phyloP scores from a whole-genome alignment of 2,329 filamentous ascomycete species.

The Colletotrichum liriopes region DNA sequence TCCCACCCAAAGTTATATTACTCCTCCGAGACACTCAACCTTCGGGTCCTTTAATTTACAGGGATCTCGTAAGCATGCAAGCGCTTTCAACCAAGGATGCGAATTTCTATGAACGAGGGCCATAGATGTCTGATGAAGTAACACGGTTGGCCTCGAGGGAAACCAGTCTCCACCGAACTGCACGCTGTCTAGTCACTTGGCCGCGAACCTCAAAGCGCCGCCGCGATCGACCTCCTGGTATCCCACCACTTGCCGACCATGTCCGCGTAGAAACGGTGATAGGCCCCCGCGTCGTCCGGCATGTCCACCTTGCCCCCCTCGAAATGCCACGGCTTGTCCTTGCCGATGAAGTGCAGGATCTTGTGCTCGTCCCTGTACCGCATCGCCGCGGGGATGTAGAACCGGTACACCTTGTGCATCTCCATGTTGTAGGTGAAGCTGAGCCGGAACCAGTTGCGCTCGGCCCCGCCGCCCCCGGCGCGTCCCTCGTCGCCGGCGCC shows the following conservation, averaged over 20 bases:
- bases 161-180: too few relatives aligned
- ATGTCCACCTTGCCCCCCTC: conserved; percentile 44
- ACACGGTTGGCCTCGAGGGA: too few relatives aligned
- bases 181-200: too few relatives aligned
- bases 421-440: conserved; percentile 47
- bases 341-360: conserved; percentile 79
- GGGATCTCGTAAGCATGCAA: too few relatives aligned
- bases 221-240: conserved; percentile 27
- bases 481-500: too few relatives aligned
- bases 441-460: conserved; percentile 47
- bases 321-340: conserved; percentile 74
- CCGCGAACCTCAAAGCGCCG: background rate
- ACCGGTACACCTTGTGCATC: conserved; percentile 45
- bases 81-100: too few relatives aligned
- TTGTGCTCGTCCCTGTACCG: conserved; percentile 60
- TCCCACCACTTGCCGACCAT: conserved; percentile 46
- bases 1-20: background rate
- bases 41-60: background rate
- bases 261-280: conserved; percentile 43
- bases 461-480: background rate
- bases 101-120: too few relatives aligned
- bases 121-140: too few relatives aligned
- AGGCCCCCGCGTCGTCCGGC: conserved; percentile 34
- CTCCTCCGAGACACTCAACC: background rate
- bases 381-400: conserved; percentile 46